Evolutionary conservation across 2,329 filamentous ascomycete species (phyloP).

Genomic region (Cercospora sp.): DNA sequence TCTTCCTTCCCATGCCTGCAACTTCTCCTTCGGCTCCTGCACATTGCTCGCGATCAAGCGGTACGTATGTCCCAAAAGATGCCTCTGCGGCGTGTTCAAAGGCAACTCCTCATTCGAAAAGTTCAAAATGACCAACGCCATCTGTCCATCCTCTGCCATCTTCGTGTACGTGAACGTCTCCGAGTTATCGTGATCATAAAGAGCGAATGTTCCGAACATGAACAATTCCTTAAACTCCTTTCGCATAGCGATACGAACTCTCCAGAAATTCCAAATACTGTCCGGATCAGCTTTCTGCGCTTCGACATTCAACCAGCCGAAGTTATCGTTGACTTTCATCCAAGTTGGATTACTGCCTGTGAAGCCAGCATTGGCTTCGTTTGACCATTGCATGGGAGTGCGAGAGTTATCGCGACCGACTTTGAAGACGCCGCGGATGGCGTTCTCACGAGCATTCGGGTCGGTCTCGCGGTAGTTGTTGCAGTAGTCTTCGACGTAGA

Average conservation of each 20-base stretch:
- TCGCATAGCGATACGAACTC: conserved; percentile 50
- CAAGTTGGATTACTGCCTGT: conserved; percentile 59
- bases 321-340: conserved; percentile 69
- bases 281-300: conserved; percentile 50
- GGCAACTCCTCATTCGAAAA: conserved; percentile 37
- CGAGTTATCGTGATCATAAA: conserved; percentile 54
- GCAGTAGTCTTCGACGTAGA: conserved; percentile 59
- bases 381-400: conserved; percentile 71
- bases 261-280: conserved; percentile 64
- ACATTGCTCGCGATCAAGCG: conserved; percentile 49
- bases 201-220: conserved; percentile 65
- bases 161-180: conserved; percentile 55
- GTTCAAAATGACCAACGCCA: conserved; percentile 42
- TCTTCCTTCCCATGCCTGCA: conserved; percentile 42
- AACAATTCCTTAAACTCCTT: conserved; percentile 64
- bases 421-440: conserved; percentile 55
- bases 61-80: conserved; percentile 27
- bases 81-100: conserved; percentile 28
- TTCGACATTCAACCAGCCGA: conserved; percentile 62
- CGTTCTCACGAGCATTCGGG: conserved; percentile 32
- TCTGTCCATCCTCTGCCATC: conserved; percentile 32
- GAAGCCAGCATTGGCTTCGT: conserved; percentile 63
- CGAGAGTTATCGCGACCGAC: conserved; percentile 69
- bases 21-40: conserved; percentile 25
- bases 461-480: conserved; percentile 56